Base-by-base conservation (phyloP, 2,329 filamentous ascomycete species). In the Trichoderma brevicompactum region DNA sequence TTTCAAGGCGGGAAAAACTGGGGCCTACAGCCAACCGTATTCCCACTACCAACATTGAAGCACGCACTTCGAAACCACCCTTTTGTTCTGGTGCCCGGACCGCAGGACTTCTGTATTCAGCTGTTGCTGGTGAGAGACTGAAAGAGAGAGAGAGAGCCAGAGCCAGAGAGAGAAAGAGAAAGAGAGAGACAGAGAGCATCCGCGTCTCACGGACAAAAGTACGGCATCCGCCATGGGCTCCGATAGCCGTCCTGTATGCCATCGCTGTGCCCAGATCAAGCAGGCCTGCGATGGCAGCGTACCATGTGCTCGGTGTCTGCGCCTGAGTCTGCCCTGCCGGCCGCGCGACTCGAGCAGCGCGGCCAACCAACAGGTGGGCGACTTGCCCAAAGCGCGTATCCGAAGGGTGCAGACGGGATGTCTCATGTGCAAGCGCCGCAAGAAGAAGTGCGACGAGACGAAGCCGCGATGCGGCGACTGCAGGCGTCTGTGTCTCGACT, bases 381-480 rank as follows among this genome's bases (percentile, higher is more conserved):
- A 75, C n/a, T 50, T 69, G 36, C 74, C 75, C 63, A 77, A 75
- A 67, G 75, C 74, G 5, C 72, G 72, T 44, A 77, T 76, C 43
- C 70, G 73, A 7, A 70, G 75, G 38, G 75, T 76, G 4, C 75
- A 77, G 69, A 77, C 76, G 38, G 80, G 80, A 12, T 82, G 80
- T 68, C 68, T 79, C 58, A 81, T 79, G 68, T 82, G 79, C 71
- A 79, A 80, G 69, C 74, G 74, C 32, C 77, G 80, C 50, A 81
- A 81, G 74, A 81, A 81, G 75, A 82, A 82, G 70, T 82, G 80
- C 70, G 79, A 81, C 66, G 80, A 82, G 71, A 71, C 69, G 9
- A 80, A 80, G 67, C 80, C 80, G 2, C 74, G 74, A 48, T 82
- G 79, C 67, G 73, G 74, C 38, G 75, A 78, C 59, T 80, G 78